Base-by-base conservation (phyloP, 176 grass and related monocot genomes). In the Zea mays region DNA sequence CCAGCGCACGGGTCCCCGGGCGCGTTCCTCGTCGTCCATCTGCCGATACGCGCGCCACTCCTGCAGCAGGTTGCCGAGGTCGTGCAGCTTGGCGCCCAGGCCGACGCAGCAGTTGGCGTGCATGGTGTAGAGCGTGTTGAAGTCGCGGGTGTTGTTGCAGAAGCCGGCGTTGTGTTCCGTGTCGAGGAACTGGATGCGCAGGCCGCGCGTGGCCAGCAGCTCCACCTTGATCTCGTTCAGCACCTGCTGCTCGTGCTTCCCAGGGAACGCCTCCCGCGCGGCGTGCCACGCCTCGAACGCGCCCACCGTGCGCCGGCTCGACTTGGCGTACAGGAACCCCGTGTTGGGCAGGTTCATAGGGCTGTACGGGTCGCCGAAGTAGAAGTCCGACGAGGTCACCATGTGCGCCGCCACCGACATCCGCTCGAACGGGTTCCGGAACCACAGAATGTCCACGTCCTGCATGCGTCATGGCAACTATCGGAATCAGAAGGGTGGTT, bases 371-470 rank as follows among this genome's bases (percentile, higher is more conserved):
- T 89, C 85, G 3, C 90, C 88, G 47, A 85, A 83, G 79, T 73
- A 97, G 57, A 85, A 85, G 87, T 97, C 94, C 21, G 90, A 91
- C 42, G 94, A 87, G 0, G 88, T 84, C 61, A 82, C 85, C 62
- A 91, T 87, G 75, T 97, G 86, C 19, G 86, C 86, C 27, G 85
- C 86, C 63, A 76, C 78, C 0, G 91, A 86, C 74, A 97, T 81
- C 56, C 79, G 75, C 70, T 86, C 78, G 21, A 97, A 90, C 1
- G 93, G 90, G 78, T 93, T 68, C 6, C 94, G 73, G 72, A 97
- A 93, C 94, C 94, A 97, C 36, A 97, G 61, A 19, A 97, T 79
- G 77, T 97, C 91, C 67, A 89, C 79, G 49, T 97, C 90, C 93
- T 97, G 64, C 76, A 9, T 10, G 49, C 49, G 1, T 6, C 40